Evolutionary conservation across 2,329 filamentous ascomycete genomes (phyloP).

Genomic region (Pezicula carpinea): DNA sequence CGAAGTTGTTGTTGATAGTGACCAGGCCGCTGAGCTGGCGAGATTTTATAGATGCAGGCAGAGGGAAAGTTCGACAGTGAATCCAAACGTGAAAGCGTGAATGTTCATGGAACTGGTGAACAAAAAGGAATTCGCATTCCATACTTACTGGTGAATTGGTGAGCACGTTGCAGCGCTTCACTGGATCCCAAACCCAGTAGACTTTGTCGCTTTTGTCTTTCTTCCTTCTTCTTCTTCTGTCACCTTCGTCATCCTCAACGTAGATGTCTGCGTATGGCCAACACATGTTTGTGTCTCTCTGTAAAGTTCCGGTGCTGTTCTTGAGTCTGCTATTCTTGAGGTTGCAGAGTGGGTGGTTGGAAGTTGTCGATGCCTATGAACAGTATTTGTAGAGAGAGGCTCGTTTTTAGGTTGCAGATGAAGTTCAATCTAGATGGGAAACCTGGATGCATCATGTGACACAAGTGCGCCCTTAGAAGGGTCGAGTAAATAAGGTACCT

Average conservation of each 20-base stretch:
- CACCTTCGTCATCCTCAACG: conserved; percentile 1
- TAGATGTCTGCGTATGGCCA: conserved; percentile 4
- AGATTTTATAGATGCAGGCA: no score
- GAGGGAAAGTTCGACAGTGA: no score
- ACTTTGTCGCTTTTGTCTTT: not conserved
- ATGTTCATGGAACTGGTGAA: not conserved
- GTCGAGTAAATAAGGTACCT: no score
- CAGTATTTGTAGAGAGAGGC: no score
- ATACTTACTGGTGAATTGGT: not conserved
- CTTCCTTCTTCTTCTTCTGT: not conserved
- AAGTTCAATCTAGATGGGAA: no score
- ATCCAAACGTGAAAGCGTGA: no score
- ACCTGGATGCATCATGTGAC: no score
- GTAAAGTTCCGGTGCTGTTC: not conserved
- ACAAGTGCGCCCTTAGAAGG: no score
- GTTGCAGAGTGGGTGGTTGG: not conserved
- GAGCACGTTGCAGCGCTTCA: not conserved
- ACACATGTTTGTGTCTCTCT: not conserved
- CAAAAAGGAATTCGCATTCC: not conserved
- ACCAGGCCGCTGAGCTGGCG: no score
- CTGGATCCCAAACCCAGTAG: not conserved
- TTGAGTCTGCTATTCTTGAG: not conserved
- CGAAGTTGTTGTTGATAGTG: no score
- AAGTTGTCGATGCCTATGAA: no score
- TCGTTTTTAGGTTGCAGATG: no score